Conservation (phyloP, 768 basidiomycete genomes). For the Tricholoma furcatifolium region DNA sequence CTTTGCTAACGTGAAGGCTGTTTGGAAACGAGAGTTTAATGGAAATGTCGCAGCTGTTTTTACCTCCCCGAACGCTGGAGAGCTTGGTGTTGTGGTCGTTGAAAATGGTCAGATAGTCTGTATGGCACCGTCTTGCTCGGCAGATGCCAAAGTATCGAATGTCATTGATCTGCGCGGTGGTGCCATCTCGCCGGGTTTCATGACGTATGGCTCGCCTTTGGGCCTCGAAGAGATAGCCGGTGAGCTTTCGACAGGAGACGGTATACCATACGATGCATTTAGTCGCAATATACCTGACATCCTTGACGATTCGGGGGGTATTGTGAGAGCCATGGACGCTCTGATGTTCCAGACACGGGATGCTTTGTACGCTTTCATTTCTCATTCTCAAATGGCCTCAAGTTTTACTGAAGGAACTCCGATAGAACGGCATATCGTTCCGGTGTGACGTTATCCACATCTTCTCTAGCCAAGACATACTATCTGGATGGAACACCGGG, state of each 20-base stretch:
- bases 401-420: background rate
- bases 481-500: conserved; percentile 32
- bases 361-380: conserved; percentile 54
- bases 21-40: conserved; percentile 36
- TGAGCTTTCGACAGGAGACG: conserved; percentile 70
- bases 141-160: conserved; percentile 18
- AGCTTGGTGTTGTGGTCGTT: conserved; percentile 37
- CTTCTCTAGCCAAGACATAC: conserved; percentile 42
- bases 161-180: conserved; percentile 70
- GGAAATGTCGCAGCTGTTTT: conserved; percentile 33
- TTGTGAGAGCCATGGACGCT: conserved; percentile 68
- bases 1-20: conserved; percentile 66
- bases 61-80: conserved; percentile 20
- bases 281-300: conserved; percentile 36
- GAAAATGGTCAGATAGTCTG: conserved; percentile 55
- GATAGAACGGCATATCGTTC: conserved; percentile 60
- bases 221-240: conserved; percentile 74
- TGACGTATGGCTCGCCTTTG: conserved; percentile 64
- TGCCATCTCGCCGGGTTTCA: conserved; percentile 61
- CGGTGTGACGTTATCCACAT: conserved; percentile 65
- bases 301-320: conserved; percentile 49
- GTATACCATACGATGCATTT: conserved; percentile 59
- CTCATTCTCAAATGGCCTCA: background rate
- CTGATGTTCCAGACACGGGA: conserved; percentile 71
- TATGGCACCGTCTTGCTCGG: conserved; percentile 35